Evolutionary conservation across 495 filamentous ascomycete genomes (phyloP).

Genomic region (Trichoderma parareesei): DNA sequence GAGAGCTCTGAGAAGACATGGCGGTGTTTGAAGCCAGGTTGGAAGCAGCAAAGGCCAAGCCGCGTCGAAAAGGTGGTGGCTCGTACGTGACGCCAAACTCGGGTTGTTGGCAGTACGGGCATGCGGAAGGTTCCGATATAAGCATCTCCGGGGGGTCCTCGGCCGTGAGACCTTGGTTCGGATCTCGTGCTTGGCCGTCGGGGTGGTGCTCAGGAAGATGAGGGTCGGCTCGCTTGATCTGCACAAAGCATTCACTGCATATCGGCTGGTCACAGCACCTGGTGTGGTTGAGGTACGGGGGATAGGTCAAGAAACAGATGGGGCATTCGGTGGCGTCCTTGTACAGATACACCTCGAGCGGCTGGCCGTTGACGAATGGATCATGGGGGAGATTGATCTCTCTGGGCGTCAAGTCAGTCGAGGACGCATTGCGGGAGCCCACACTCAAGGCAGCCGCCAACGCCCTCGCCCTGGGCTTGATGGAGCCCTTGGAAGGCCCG

Average conservation of each 20-base stretch:
- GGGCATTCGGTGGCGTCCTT: conserved; percentile 87
- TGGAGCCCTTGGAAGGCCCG: conserved; percentile 24
- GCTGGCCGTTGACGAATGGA: conserved; percentile 84
- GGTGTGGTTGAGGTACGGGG: conserved; percentile 91
- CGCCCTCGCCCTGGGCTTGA: conserved; percentile 59
- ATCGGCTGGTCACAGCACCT: conserved; percentile 95
- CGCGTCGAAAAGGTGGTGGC: conserved; percentile 78
- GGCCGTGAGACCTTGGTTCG: conserved; percentile 26
- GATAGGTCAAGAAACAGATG: conserved; percentile 94
- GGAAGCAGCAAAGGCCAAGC: conserved; percentile 58
- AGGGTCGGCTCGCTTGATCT: conserved; percentile 94
- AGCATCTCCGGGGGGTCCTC: conserved; percentile 55
- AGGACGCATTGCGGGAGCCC: conserved; percentile 55
- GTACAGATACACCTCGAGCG: conserved; percentile 85
- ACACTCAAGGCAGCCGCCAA: conserved; percentile 69
- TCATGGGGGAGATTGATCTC: conserved; percentile 77
- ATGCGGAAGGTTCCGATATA: conserved; percentile 84
- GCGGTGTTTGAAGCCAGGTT: conserved; percentile 51
- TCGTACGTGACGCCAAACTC: conserved; percentile 94
- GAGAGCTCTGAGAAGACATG: conserved; percentile 53
- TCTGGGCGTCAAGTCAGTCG: conserved; percentile 59
- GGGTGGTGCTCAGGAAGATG: conserved; percentile 83
- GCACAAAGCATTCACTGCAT: conserved; percentile 98
- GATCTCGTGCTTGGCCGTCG: conserved; percentile 44
- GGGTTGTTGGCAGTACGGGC: conserved; percentile 89